Conservation (phyloP, 768 basidiomycete genomes). For the Suillus decipiens region DNA sequence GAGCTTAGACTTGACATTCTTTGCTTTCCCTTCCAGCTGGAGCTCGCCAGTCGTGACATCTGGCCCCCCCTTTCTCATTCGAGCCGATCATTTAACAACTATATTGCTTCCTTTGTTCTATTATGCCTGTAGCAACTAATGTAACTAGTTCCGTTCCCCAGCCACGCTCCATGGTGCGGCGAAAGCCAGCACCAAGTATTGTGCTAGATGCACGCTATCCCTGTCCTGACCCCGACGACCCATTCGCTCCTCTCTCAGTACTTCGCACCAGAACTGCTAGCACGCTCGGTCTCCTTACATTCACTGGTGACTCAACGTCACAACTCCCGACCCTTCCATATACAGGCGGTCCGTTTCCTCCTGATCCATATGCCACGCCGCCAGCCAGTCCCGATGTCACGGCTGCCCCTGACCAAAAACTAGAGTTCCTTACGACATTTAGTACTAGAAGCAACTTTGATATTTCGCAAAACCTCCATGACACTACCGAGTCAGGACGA, state of each 20-base stretch:
- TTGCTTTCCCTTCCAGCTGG: slow-evolving; percentile 20
- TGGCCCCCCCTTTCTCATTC: slow-evolving; percentile 13
- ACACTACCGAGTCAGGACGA: slow-evolving; percentile 15
- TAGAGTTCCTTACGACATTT: slow-evolving; percentile 21
- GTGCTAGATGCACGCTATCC: slow-evolving; percentile 60
- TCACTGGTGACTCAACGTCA: slow-evolving; percentile 31
- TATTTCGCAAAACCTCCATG: slow-evolving; percentile 16
- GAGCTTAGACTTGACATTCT: not conserved
- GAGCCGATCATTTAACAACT: slow-evolving; percentile 15
- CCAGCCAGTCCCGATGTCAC: slow-evolving; percentile 4
- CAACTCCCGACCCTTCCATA: slow-evolving; percentile 34
- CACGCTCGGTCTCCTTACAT: slow-evolving; percentile 36
- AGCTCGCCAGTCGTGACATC: slow-evolving; percentile 11
- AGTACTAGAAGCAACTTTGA: slow-evolving; percentile 27
- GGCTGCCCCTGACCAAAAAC: slow-evolving; percentile 10
- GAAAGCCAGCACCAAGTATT: slow-evolving; percentile 60
- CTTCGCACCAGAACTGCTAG: slow-evolving; percentile 60
- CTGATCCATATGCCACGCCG: slow-evolving; percentile 30
- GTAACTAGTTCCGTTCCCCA: slow-evolving; percentile 26
- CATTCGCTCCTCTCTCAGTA: slow-evolving; percentile 68
- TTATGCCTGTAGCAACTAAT: slow-evolving; percentile 31
- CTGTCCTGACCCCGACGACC: slow-evolving; percentile 65
- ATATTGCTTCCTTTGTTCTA: slow-evolving; percentile 20
- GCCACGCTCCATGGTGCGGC: slow-evolving; percentile 30
- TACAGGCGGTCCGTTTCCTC: slow-evolving; percentile 32